phyloP scores from a whole-genome alignment of 169 alveolate genomes.

The Cryptosporidium felis region DNA sequence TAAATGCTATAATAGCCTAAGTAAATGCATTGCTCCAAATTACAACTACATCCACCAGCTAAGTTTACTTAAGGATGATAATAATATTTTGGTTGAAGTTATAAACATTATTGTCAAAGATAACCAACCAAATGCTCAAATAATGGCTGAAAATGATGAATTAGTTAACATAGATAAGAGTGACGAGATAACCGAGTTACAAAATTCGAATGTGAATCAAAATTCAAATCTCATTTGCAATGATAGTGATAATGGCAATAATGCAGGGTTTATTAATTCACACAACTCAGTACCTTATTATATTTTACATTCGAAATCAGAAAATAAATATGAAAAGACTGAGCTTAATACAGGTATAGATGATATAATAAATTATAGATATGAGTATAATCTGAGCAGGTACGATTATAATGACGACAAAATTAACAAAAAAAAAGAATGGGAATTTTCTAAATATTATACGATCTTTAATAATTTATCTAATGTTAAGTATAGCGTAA shows the following conservation, averaged over 20 bases:
- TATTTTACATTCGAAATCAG: neutral
- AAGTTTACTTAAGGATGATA: slow-evolving; percentile 32
- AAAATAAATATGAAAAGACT: neutral
- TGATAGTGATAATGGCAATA: neutral
- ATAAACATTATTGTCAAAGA: too few relatives aligned
- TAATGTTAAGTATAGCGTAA: slow-evolving; percentile 11
- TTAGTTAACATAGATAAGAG: too few relatives aligned
- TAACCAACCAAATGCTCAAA: neutral
- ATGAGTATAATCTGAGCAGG: neutral
- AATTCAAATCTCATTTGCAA: neutral
- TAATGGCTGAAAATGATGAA: neutral
- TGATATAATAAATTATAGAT: slow-evolving; percentile 5
- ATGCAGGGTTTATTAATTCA: neutral
- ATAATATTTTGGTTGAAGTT: slow-evolving; percentile 51
- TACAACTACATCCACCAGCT: slow-evolving; percentile 28
- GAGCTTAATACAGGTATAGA: neutral
- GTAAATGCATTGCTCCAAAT: neutral
- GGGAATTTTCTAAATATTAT: neutral
- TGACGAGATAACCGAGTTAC: too few relatives aligned
- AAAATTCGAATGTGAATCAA: neutral
- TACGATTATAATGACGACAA: neutral
- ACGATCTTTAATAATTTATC: slow-evolving; percentile 23
- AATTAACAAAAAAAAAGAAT: neutral
- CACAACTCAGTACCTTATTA: neutral
- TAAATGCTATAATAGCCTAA: slow-evolving; percentile 8